A percentile compares a stretch with the other conserved stretches of the same genome.
Conservation (phyloP, 2,329 filamentous ascomycete species). For the Cytospora leucostoma region DNA sequence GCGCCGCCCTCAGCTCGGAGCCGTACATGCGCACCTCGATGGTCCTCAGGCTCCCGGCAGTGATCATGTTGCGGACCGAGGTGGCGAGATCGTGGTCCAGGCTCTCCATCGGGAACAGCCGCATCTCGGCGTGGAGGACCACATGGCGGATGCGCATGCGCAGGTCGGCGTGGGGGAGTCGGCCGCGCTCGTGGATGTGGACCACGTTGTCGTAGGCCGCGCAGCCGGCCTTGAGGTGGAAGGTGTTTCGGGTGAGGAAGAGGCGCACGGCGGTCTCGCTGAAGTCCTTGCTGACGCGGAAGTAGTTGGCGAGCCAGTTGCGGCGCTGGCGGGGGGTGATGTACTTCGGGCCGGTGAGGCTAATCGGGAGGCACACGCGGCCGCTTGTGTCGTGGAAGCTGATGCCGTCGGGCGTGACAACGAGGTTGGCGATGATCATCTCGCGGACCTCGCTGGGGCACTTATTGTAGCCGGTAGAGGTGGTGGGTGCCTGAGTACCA, state of each 20-base stretch:
- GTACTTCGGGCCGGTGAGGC: not conserved
- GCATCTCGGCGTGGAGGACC: not conserved
- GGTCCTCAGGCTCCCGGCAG: not conserved
- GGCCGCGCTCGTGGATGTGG: not conserved
- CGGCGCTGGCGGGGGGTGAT: not conserved
- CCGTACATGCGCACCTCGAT: not conserved
- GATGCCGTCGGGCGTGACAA: slow-evolving; percentile 30
- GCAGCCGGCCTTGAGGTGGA: not conserved
- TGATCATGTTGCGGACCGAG: not conserved
- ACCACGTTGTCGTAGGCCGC: not conserved
- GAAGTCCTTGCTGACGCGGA: too few species aligned
- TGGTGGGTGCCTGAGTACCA: too few species aligned
- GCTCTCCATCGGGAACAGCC: not conserved
- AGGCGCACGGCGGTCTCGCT: too few species aligned
- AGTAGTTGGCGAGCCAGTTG: too few species aligned
- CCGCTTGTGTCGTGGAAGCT: slow-evolving; percentile 22
- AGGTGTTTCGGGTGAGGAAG: too few species aligned
- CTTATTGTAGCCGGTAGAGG: slow-evolving; percentile 17
- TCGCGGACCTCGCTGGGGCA: slow-evolving; percentile 35
- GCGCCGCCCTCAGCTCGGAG: not conserved
- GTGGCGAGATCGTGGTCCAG: not conserved
- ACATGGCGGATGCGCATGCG: not conserved
- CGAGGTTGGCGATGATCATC: slow-evolving; percentile 33
- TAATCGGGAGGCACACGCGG: not conserved
- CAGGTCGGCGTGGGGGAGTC: not conserved